These are phyloP conservation scores for Pisolithus tinctorius DNA, from an alignment of 768 basidiomycete species.

Conservation along the genomic window DNA sequence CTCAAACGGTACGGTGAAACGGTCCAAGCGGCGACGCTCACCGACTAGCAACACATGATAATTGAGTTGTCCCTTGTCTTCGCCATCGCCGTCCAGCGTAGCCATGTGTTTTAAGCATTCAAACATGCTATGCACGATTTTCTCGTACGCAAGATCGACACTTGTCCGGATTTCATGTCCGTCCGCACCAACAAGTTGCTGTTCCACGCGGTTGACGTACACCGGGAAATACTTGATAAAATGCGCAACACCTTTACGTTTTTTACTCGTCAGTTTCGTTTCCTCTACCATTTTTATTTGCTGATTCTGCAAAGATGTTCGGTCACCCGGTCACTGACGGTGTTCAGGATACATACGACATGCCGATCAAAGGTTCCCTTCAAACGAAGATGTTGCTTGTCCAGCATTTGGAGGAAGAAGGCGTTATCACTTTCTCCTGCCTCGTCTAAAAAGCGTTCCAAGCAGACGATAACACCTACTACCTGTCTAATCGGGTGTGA, in stretches of 20 bases:
- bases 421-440: constrained; percentile 75
- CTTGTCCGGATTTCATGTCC: constrained; percentile 67
- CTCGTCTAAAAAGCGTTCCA: constrained; percentile 72
- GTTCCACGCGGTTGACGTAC: constrained; percentile 79
- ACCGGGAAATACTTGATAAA: constrained; percentile 92
- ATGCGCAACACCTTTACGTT: constrained; percentile 84
- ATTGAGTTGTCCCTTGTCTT: constrained; percentile 95
- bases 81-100: constrained; percentile 86
- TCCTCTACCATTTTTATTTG: constrained; percentile 86
- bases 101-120: constrained; percentile 93
- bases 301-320: constrained; percentile 48
- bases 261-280: constrained; percentile 87
- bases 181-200: constrained; percentile 72
- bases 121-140: constrained; percentile 86
- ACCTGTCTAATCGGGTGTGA: constrained; percentile 56
- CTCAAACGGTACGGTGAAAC: not conserved
- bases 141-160: constrained; percentile 82
- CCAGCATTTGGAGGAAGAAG: constrained; percentile 66
- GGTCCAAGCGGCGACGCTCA: constrained; percentile 32
- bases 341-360: constrained; percentile 39
- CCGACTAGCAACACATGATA: constrained; percentile 94
- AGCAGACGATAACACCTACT: constrained; percentile 69
- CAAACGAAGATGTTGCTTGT: constrained; percentile 76
- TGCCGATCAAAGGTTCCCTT: constrained; percentile 74
- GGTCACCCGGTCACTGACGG: constrained; percentile 1